Evolutionary conservation across 257 asterid genomes (phyloP), one percentile per base, ranked within the genome.

Genomic region (Anisodus tanguticus): DNA sequence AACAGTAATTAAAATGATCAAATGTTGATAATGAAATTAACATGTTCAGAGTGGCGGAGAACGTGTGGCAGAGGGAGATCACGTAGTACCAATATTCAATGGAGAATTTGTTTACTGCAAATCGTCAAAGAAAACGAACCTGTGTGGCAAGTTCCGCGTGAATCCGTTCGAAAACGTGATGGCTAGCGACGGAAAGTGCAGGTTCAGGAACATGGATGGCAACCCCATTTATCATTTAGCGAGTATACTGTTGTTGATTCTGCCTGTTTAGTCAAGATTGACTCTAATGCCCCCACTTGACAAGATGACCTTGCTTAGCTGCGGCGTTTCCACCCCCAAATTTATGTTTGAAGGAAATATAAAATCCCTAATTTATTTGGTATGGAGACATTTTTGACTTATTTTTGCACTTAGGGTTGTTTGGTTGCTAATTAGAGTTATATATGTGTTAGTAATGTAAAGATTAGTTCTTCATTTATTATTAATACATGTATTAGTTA

Each of bases 221-320:
- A 69, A 85, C 0, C 95, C 97, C 2, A 92, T 96, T 19, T 91
- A 89, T 86, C 99, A 96, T 96, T 96, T 83, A 88, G 80, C 12
- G 97, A 96, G 80, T 96, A 92, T 89, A 94, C 98, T 0, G 99
- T 96, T 4, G 74, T 96, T 4, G 97, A 96, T 49, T 90, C 94
- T 0, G 99, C 90, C 11, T 92, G 97, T 43, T 87, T 87, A 8
- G 99, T 94, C 83, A 94, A 93, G 87, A 88, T 96, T 45, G 91
- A 92, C 82, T 81, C 79, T 0, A 16, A 49, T 0, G 98, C 97
- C 4, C 4, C 94, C 98, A 16, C 90, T 96, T 3, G 79, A 88
- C 22, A 87, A 88, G 66, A 93, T 96, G 98, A 68, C 93, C 2
- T 88, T 97, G 35, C 97, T 97, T 83, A 93, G 99, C 47, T 97